Percentiles rank a stretch among this genome's conserved stretches.
These are phyloP conservation scores for Karstenula rhodostoma DNA, from an alignment of 2,329 filamentous ascomycete genomes.

Conservation along the genomic window DNA sequence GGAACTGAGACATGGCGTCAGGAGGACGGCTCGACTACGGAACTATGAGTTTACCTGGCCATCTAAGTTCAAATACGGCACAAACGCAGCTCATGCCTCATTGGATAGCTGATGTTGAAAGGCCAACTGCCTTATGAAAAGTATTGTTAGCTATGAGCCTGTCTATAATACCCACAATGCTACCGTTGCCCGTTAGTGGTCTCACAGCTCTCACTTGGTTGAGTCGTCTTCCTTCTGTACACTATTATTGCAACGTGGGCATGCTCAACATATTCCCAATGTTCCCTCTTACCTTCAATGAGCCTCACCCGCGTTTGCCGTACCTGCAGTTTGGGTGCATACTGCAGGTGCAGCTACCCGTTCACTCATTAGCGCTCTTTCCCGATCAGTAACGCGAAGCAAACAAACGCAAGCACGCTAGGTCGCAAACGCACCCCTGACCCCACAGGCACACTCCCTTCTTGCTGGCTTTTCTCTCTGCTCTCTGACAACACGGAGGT, in stretches of 20 bases:
- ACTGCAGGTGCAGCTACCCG: neutral
- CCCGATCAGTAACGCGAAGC: neutral
- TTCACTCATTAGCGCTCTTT: neutral
- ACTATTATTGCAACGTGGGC: too few relatives aligned
- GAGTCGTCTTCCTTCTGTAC: too few relatives aligned
- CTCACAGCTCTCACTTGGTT: too few relatives aligned
- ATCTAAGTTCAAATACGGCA: neutral
- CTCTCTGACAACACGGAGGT: conserved; percentile 18
- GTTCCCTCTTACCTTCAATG: neutral
- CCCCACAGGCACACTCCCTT: neutral
- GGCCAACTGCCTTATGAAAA: neutral
- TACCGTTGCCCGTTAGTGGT: neutral
- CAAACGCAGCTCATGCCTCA: neutral
- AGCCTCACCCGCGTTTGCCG: neutral
- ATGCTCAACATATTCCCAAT: too few relatives aligned
- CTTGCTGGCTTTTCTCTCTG: neutral
- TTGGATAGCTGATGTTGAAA: neutral
- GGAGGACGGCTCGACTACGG: conserved; percentile 34
- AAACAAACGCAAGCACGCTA: conserved; percentile 1
- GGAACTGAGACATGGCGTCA: conserved; percentile 33
- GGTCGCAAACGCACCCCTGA: neutral
- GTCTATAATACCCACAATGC: neutral
- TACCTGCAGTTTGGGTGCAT: too few relatives aligned
- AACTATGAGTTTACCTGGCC: conserved; percentile 24
- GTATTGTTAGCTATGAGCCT: neutral